phyloP scores from a whole-genome alignment of 495 filamentous ascomycete species.

The Cladorrhinum samala region DNA sequence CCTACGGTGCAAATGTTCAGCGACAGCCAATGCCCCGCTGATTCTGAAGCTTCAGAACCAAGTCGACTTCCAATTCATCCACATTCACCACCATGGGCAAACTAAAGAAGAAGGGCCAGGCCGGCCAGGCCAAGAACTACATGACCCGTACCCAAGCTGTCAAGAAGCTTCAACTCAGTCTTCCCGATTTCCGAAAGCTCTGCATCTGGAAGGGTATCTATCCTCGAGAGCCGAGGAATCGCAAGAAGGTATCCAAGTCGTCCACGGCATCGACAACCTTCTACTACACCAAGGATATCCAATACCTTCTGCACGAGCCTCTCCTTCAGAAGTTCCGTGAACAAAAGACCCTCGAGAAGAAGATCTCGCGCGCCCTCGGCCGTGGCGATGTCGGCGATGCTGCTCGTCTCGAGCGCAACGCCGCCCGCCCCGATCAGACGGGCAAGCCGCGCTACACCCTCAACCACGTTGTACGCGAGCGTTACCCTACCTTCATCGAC shows the following conservation, averaged over 20 bases:
- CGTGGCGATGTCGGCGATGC: slow-evolving; percentile 87
- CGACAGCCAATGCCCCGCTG: slow-evolving; percentile 5
- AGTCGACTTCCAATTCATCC: slow-evolving; percentile 8
- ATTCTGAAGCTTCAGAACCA: not conserved
- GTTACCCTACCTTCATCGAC: slow-evolving; percentile 95
- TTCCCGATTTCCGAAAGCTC: slow-evolving; percentile 93
- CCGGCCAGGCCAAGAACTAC: slow-evolving; percentile 96
- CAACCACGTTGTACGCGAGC: slow-evolving; percentile 94
- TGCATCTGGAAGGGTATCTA: slow-evolving; percentile 99
- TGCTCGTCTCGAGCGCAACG: slow-evolving; percentile 52
- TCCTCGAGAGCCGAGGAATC: slow-evolving; percentile 89
- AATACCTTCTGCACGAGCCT: slow-evolving; percentile 95
- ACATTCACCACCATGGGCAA: slow-evolving; percentile 58
- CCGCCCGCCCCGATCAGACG: slow-evolving; percentile 71
- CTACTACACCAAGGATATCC: slow-evolving; percentile 98
- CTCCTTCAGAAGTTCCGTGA: slow-evolving; percentile 94
- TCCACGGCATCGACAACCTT: slow-evolving; percentile 88
- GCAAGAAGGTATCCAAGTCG: slow-evolving; percentile 92
- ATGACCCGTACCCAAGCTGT: slow-evolving; percentile 95
- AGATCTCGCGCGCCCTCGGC: slow-evolving; percentile 85
- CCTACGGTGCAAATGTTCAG: not conserved
- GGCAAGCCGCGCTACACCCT: slow-evolving; percentile 79
- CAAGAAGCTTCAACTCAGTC: slow-evolving; percentile 92
- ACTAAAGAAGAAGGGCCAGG: slow-evolving; percentile 93
- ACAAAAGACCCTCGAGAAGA: slow-evolving; percentile 92